A percentile compares a stretch with the other conserved stretches of the same genome.
These are phyloP conservation scores for Trapa incisa DNA, from an alignment of 345 rosid species.

Conservation along the genomic window DNA sequence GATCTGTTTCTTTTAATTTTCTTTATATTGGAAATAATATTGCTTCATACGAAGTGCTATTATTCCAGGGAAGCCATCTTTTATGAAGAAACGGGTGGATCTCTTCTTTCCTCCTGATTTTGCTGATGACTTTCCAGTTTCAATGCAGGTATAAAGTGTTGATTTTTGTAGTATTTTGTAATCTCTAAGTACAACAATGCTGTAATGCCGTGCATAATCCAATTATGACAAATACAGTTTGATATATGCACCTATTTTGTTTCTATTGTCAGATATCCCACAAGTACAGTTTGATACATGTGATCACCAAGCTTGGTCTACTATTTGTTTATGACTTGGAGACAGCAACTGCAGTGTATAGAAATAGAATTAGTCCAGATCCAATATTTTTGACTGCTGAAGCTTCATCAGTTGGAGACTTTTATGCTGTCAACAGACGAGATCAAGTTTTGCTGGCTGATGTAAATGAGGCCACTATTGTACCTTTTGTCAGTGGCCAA, in stretches of 20 bases:
- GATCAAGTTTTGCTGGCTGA: conserved; percentile 82
- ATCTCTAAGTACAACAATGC: neutral
- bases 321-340: conserved; percentile 96
- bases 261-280: conserved; percentile 71
- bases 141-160: conserved; percentile 68
- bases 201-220: neutral
- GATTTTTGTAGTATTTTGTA: neutral
- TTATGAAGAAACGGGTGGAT: conserved; percentile 91
- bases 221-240: neutral
- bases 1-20: no score
- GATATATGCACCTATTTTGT: conserved; percentile 6
- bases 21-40: neutral
- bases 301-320: conserved; percentile 91
- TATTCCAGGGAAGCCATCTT: conserved; percentile 78
- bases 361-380: conserved; percentile 97
- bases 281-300: conserved; percentile 82
- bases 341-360: conserved; percentile 92
- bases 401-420: conserved; percentile 80
- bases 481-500: conserved; percentile 95
- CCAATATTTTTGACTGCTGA: conserved; percentile 95
- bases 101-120: conserved; percentile 98
- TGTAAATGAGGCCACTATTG: conserved; percentile 84
- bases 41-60: neutral
- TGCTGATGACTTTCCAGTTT: conserved; percentile 97
- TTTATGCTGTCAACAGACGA: conserved; percentile 87